These are phyloP conservation scores for Lasiosphaeriaceae sp. DNA, from an alignment of 495 filamentous ascomycete species.

Conservation along the genomic window DNA sequence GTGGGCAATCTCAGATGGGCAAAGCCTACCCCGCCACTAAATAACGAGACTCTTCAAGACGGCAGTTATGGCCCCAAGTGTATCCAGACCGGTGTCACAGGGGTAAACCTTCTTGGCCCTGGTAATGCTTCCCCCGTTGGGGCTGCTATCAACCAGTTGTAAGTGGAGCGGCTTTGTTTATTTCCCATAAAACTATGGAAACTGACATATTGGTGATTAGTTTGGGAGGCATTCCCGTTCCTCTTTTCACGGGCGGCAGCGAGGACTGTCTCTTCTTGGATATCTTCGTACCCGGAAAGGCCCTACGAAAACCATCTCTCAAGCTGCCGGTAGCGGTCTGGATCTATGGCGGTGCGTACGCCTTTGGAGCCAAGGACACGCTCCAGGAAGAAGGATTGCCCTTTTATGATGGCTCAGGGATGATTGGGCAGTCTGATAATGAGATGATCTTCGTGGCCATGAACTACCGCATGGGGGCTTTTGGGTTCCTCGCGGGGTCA, in stretches of 20 bases:
- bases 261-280: constrained; percentile 53
- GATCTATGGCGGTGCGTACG: constrained; percentile 60
- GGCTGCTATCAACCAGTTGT: constrained; percentile 36
- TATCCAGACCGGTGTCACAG: constrained; percentile 37
- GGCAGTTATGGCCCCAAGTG: constrained; percentile 45
- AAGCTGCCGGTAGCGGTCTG: constrained; percentile 53
- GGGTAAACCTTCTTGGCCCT: constrained; percentile 32
- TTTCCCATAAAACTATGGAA: no score
- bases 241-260: constrained; percentile 37
- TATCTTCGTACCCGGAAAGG: constrained; percentile 33
- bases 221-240: constrained; percentile 32
- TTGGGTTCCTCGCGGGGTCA: constrained; percentile 51
- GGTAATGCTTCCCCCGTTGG: constrained; percentile 35
- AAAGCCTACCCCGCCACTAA: constrained; percentile 48
- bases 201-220: constrained; percentile 4
- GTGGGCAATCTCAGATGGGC: constrained; percentile 53
- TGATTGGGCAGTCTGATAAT: constrained; percentile 43
- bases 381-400: constrained; percentile 21
- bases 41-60: constrained; percentile 45
- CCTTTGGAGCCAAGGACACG: constrained; percentile 46
- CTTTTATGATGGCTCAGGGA: constrained; percentile 33
- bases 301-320: constrained; percentile 18
- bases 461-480: constrained; percentile 59
- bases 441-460: constrained; percentile 56
- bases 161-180: neutral